A percentile compares a stretch with the other conserved stretches of the same genome.
Evolutionary conservation across 495 filamentous ascomycete genomes (phyloP).

Genomic region (Aspergillus incahuasiensis): DNA sequence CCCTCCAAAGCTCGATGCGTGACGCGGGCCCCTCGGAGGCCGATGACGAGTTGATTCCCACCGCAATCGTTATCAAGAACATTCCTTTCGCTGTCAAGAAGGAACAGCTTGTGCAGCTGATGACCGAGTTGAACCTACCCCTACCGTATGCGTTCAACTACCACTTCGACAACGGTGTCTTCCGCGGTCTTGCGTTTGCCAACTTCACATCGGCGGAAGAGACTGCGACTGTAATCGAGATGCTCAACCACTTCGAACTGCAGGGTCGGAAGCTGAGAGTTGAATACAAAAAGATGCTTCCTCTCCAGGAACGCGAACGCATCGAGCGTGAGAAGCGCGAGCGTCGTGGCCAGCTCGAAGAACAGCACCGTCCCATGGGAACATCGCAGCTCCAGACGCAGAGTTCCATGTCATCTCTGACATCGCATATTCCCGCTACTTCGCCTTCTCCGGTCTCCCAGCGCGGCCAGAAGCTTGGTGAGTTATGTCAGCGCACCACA

Average conservation of each 20-base stretch:
- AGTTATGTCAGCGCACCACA: constrained; percentile 17
- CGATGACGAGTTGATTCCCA: constrained; percentile 89
- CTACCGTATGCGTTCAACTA: constrained; percentile 99
- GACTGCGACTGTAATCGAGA: constrained; percentile 82
- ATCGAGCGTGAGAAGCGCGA: constrained; percentile 98
- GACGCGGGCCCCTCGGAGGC: constrained; percentile 49
- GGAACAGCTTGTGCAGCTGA: constrained; percentile 84
- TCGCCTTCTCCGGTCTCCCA: constrained; percentile 69
- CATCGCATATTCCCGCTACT: constrained; percentile 62
- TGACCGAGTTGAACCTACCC: constrained; percentile 86
- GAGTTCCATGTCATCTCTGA: constrained; percentile 76
- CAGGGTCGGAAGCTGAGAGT: constrained; percentile 91
- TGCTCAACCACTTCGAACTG: constrained; percentile 91
- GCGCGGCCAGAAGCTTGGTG: constrained; percentile 60
- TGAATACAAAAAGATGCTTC: constrained; percentile 99
- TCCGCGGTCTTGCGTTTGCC: constrained; percentile 92
- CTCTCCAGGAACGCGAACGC: constrained; percentile 85
- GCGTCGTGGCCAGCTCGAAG: constrained; percentile 90
- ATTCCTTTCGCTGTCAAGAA: constrained; percentile 98
- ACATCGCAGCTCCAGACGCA: constrained; percentile 68
- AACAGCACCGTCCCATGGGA: constrained; percentile 80
- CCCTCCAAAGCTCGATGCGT: constrained; percentile 51
- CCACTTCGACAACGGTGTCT: constrained; percentile 97
- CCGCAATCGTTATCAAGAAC: constrained; percentile 98
- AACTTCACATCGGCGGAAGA: constrained; percentile 97